Percentiles rank a stretch among this genome's conserved stretches.
phyloP scores from a whole-genome alignment of 495 filamentous ascomycete genomes.

The Talaromyces wortmannii region DNA sequence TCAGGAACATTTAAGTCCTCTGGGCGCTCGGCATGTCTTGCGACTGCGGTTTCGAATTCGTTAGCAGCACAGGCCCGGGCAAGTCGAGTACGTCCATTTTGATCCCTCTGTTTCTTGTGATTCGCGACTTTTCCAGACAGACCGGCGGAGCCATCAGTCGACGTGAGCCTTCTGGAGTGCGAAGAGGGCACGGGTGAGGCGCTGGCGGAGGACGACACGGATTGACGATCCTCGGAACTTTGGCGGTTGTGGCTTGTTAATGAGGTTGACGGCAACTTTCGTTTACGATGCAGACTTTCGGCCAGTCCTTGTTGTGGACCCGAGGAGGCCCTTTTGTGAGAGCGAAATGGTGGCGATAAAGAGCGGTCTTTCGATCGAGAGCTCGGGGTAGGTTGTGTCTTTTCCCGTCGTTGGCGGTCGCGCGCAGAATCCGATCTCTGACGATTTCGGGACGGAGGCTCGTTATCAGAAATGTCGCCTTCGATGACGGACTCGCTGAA shows the following conservation, averaged over 20 bases:
- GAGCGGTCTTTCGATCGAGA: slow-evolving; percentile 48
- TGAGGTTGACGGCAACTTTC: slow-evolving; percentile 45
- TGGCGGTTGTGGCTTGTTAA: slow-evolving; percentile 36
- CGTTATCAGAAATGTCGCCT: slow-evolving; percentile 20
- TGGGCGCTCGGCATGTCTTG: slow-evolving; percentile 64
- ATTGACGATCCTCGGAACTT: slow-evolving; percentile 58
- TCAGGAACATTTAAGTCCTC: slow-evolving; percentile 85
- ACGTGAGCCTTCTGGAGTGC: slow-evolving; percentile 59
- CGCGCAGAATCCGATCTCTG: slow-evolving; percentile 11
- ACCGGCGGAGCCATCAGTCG: slow-evolving; percentile 44
- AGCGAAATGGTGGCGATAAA: slow-evolving; percentile 49
- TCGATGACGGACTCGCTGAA: slow-evolving; percentile 32
- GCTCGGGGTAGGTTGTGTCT: slow-evolving; percentile 17
- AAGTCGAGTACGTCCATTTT: slow-evolving; percentile 76
- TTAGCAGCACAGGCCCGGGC: slow-evolving; percentile 78
- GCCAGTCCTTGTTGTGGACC: slow-evolving; percentile 41
- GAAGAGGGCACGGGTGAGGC: slow-evolving; percentile 59
- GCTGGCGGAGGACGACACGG: slow-evolving; percentile 67
- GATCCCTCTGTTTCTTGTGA: slow-evolving; percentile 77
- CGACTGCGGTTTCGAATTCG: slow-evolving; percentile 63
- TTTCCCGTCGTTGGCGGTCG: slow-evolving; percentile 12
- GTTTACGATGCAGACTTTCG: slow-evolving; percentile 21
- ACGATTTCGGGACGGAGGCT: slow-evolving; percentile 13
- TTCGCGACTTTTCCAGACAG: slow-evolving; percentile 61
- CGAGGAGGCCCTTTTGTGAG: slow-evolving; percentile 57